Conservation (phyloP, 176 grass and related monocot genomes). For the Hordeum marinum region DNA sequence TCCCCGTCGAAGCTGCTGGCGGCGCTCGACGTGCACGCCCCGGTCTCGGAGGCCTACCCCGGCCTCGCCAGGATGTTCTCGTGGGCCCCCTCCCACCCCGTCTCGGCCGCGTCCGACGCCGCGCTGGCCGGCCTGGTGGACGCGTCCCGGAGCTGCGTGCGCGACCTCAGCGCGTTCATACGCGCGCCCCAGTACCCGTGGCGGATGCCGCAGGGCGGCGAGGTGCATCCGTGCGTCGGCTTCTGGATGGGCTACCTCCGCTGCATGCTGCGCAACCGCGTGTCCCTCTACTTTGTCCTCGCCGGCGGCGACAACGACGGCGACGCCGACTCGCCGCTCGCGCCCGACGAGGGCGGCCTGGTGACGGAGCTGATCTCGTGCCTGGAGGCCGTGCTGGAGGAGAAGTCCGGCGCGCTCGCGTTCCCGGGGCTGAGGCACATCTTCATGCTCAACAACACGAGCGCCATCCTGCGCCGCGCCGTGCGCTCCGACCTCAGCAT, state of each 20-base stretch:
- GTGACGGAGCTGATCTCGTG: slow-evolving; percentile 19
- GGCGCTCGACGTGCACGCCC: slow-evolving; percentile 27
- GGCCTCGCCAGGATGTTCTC: slow-evolving; percentile 28
- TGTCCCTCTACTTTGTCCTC: slow-evolving; percentile 25
- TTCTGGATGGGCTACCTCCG: slow-evolving; percentile 48
- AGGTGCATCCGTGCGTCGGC: slow-evolving; percentile 38
- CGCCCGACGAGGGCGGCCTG: not conserved
- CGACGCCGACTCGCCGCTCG: not conserved
- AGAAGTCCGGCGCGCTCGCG: slow-evolving; percentile 19
- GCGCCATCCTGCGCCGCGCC: slow-evolving; percentile 24
- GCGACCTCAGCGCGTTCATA: slow-evolving; percentile 10
- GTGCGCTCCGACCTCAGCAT: slow-evolving; percentile 36
- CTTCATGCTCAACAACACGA: slow-evolving; percentile 51
- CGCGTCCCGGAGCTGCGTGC: slow-evolving; percentile 13
- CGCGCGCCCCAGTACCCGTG: slow-evolving; percentile 24
- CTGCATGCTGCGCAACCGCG: slow-evolving; percentile 25
- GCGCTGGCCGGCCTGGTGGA: slow-evolving; percentile 16
- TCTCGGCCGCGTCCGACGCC: not conserved
- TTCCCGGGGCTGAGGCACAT: slow-evolving; percentile 35
- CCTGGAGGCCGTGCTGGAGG: slow-evolving; percentile 33
- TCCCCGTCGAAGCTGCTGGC: slow-evolving; percentile 36
- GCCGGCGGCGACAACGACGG: not conserved
- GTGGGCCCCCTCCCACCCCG: slow-evolving; percentile 15
- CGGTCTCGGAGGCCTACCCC: slow-evolving; percentile 27
- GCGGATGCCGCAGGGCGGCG: slow-evolving; percentile 42